Evolutionary conservation across 2,329 filamentous ascomycete genomes (phyloP).

Genomic region (Ambrosiella xylebori): DNA sequence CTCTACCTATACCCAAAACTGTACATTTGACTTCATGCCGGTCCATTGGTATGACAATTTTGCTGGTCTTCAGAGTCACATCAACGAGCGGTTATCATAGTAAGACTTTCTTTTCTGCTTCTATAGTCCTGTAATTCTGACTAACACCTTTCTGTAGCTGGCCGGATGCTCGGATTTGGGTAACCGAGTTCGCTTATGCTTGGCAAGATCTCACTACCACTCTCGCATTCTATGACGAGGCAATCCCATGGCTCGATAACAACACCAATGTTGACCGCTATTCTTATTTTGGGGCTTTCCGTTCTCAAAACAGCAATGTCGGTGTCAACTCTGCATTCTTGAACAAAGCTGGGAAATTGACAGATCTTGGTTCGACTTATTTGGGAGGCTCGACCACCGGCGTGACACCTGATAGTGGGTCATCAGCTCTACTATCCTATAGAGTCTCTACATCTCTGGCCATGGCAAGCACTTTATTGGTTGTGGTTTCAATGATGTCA

Average conservation of each 20-base stretch:
- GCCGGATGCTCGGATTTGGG: conserved; percentile 49
- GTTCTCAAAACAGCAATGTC: conserved; percentile 52
- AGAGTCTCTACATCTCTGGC: not conserved
- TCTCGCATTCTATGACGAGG: conserved; percentile 51
- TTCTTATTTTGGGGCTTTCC: conserved; percentile 61
- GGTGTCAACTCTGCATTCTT: conserved; percentile 58
- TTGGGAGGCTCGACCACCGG: conserved; percentile 38
- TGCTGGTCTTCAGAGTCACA: conserved; percentile 46
- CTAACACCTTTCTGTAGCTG: conserved; percentile 25
- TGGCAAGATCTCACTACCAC: conserved; percentile 38
- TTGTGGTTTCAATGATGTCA: not conserved
- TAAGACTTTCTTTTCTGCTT: conserved; percentile 16
- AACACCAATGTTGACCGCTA: conserved; percentile 44
- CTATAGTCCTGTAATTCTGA: not conserved
- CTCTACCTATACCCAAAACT: conserved; percentile 27
- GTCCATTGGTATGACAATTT: conserved; percentile 56
- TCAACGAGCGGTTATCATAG: conserved; percentile 32
- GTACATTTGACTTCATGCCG: conserved; percentile 45
- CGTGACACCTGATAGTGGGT: conserved; percentile 15
- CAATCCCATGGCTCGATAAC: conserved; percentile 46
- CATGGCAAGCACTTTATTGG: not conserved
- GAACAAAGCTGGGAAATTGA: conserved; percentile 48
- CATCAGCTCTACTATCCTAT: not conserved
- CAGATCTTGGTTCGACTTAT: conserved; percentile 64
- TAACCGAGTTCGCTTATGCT: conserved; percentile 58